phyloP scores from a whole-genome alignment of 164 flowering plant species.

The Litsea cubeba region DNA sequence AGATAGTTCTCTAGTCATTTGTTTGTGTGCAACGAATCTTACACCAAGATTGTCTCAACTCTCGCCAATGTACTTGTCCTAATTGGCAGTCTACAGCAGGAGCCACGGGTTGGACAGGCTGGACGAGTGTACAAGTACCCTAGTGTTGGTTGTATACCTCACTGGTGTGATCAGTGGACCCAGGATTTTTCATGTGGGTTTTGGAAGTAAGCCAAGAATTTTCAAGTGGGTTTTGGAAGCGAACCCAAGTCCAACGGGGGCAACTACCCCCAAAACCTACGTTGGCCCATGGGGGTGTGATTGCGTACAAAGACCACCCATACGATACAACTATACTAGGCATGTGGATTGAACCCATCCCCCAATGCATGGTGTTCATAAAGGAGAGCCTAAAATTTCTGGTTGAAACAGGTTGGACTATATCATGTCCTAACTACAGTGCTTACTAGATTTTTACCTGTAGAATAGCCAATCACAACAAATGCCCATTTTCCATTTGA shows the following conservation, averaged over 20 bases:
- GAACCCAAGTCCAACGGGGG: no score
- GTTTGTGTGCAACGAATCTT: no score
- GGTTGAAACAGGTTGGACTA: not conserved
- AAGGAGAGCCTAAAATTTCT: not conserved
- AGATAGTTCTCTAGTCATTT: not conserved
- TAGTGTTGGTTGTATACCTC: not conserved
- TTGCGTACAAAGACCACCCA: no score
- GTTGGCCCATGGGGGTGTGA: no score
- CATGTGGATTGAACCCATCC: not conserved
- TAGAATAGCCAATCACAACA: constrained; percentile 45
- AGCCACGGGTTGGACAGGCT: not conserved
- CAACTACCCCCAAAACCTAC: no score
- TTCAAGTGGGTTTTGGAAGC: no score
- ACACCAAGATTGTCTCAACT: no score
- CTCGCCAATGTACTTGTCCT: no score
- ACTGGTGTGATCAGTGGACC: not conserved
- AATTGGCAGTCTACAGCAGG: not conserved
- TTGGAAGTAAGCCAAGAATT: no score
- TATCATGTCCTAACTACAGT: not conserved
- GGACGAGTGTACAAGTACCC: not conserved
- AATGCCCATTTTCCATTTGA: constrained; percentile 61
- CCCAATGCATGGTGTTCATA: no score
- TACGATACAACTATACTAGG: not conserved
- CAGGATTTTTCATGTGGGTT: not conserved
- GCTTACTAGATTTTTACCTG: constrained; percentile 36